phyloP scores from a whole-genome alignment of 164 flowering plant genomes.

The Dillenia suffruticosa region DNA sequence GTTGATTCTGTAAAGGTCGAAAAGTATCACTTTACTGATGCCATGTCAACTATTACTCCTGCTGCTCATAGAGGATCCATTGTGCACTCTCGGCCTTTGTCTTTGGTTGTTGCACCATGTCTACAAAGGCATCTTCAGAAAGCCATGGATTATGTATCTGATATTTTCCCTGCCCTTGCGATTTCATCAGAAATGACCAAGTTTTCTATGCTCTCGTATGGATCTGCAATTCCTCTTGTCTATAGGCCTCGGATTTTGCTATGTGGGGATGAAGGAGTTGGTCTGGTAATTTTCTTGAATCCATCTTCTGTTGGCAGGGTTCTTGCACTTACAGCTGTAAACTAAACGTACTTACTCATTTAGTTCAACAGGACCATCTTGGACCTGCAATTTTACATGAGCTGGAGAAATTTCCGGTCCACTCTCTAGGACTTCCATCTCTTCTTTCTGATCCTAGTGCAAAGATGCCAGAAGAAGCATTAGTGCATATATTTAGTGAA shows the following conservation, averaged over 20 bases:
- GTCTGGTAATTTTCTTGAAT: conserved; percentile 69
- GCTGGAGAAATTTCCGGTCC: conserved; percentile 98
- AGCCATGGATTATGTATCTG: conserved; percentile 61
- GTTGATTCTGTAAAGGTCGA: conserved; percentile 88
- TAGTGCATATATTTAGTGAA: conserved; percentile 97
- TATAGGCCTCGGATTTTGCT: conserved; percentile 89
- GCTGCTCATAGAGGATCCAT: conserved; percentile 98
- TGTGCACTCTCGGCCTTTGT: conserved; percentile 91
- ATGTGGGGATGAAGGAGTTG: conserved; percentile 75
- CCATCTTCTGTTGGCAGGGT: conserved; percentile 8
- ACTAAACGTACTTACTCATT: conserved; percentile 60
- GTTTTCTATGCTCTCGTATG: conserved; percentile 73
- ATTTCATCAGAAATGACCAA: conserved; percentile 57
- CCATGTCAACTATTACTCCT: conserved; percentile 96
- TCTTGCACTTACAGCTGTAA: conserved; percentile 4
- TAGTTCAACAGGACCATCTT: conserved; percentile 89
- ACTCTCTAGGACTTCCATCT: conserved; percentile 91
- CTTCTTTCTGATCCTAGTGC: conserved; percentile 99
- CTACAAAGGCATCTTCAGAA: conserved; percentile 63
- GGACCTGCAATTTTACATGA: conserved; percentile 99
- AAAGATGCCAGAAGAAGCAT: conserved; percentile 95
- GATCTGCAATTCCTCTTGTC: conserved; percentile 84
- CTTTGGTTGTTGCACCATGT: conserved; percentile 87
- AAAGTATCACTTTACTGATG: conserved; percentile 85
- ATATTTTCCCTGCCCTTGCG: conserved; percentile 64